Percentiles rank a stretch among this genome's conserved stretches.
Evolutionary conservation across 495 filamentous ascomycete genomes (phyloP).

Genomic region (Xylaria curta): DNA sequence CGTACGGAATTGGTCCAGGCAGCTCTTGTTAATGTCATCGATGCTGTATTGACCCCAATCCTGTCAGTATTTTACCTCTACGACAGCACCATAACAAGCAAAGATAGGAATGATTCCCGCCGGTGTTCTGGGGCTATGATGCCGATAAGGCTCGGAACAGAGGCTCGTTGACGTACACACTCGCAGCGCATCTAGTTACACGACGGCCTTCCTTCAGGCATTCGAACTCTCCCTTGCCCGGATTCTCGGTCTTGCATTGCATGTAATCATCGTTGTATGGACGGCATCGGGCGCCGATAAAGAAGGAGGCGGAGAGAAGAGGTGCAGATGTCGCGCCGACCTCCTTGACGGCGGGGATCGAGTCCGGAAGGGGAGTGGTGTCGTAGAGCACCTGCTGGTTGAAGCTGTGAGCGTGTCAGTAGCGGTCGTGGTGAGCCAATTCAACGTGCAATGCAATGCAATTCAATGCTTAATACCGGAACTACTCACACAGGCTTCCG

Average conservation of each 20-base stretch:
- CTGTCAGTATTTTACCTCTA: conserved; percentile 17
- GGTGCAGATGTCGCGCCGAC: conserved; percentile 91
- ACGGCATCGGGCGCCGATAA: conserved; percentile 94
- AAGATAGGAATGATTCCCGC: not conserved
- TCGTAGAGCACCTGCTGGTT: conserved; percentile 91
- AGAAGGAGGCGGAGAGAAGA: conserved; percentile 89
- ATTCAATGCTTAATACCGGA: not conserved
- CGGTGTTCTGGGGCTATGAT: not conserved
- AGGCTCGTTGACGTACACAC: conserved; percentile 74
- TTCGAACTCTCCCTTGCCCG: conserved; percentile 88
- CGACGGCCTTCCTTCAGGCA: conserved; percentile 95
- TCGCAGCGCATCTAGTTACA: conserved; percentile 93
- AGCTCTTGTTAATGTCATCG: conserved; percentile 95
- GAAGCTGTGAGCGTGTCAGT: conserved; percentile 68
- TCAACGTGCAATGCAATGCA: conserved; percentile 10
- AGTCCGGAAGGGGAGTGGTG: conserved; percentile 90
- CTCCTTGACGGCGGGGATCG: conserved; percentile 89
- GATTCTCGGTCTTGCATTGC: conserved; percentile 93
- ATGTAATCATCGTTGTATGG: conserved; percentile 99
- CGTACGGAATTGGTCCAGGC: conserved; percentile 83
- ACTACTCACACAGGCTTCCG: conserved; percentile 57
- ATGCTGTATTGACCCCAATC: conserved; percentile 59
- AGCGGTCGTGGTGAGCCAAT: conserved; percentile 28
- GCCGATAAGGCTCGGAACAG: not conserved
- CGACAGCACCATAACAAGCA: not conserved